These are phyloP conservation scores for Ophiocordyceps sinensis DNA, from an alignment of 2,329 filamentous ascomycete genomes.

Conservation along the genomic window DNA sequence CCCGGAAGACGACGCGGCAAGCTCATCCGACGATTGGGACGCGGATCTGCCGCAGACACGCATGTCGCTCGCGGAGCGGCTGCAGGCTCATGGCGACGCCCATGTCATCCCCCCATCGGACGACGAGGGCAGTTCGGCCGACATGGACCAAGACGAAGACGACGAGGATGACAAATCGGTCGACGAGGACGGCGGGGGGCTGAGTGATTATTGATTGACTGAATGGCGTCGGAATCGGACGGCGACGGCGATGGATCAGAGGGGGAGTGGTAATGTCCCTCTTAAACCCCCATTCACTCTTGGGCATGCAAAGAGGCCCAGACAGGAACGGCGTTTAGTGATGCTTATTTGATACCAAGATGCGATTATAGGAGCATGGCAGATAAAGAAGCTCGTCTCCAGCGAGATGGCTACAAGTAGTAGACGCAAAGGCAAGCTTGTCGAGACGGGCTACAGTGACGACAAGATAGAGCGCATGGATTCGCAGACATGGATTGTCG, in stretches of 20 bases:
- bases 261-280: no score
- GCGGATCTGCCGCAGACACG: slow-evolving; percentile 7
- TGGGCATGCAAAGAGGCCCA: no score
- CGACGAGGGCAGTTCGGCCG: slow-evolving; percentile 4
- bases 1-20: not conserved
- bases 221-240: slow-evolving; percentile 18
- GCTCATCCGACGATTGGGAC: slow-evolving; percentile 2
- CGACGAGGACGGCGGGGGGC: slow-evolving; percentile 6
- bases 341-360: no score
- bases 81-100: slow-evolving; percentile 7
- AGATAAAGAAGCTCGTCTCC: no score
- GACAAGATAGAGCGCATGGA: not conserved
- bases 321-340: no score
- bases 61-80: slow-evolving; percentile 10
- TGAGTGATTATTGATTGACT: no score
- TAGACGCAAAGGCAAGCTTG: no score
- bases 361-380: no score
- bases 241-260: slow-evolving; percentile 2
- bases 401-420: no score
- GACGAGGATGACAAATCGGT: slow-evolving; percentile 9
- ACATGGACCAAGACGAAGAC: slow-evolving; percentile 4
- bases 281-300: no score
- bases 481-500: not conserved
- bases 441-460: not conserved
- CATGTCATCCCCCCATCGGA: slow-evolving; percentile 6